These are phyloP conservation scores for Artemisia princeps DNA, from an alignment of 140 eudicot genomes.

Conservation along the genomic window DNA sequence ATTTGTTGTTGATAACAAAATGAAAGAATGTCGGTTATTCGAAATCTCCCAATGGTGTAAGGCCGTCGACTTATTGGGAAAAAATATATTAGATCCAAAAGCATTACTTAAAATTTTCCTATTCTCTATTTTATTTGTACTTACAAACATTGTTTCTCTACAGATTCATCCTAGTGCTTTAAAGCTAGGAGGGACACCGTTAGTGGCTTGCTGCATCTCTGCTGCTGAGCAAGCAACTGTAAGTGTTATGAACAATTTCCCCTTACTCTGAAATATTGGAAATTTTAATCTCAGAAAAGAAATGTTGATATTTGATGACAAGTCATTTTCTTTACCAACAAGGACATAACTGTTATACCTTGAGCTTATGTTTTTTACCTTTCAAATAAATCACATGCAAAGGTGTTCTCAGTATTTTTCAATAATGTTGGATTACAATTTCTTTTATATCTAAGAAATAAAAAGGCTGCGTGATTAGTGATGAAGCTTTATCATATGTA, in stretches of 20 bases:
- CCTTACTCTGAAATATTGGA: neutral
- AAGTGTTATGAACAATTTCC: conserved; percentile 32
- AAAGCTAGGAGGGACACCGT: conserved; percentile 77
- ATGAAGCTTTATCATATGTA: neutral
- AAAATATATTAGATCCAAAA: neutral
- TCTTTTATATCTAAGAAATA: neutral
- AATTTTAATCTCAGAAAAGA: too few relatives aligned
- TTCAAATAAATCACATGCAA: too few relatives aligned
- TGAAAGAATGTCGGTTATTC: neutral
- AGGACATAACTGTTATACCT: too few relatives aligned
- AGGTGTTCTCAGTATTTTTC: neutral
- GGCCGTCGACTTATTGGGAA: too few relatives aligned
- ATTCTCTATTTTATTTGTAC: neutral
- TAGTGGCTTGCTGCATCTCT: conserved; percentile 82
- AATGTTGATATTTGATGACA: too few relatives aligned
- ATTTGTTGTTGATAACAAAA: neutral
- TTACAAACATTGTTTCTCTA: conserved; percentile 8
- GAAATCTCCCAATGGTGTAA: too few relatives aligned
- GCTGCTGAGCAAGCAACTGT: conserved; percentile 91
- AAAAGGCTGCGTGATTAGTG: conserved; percentile 1
- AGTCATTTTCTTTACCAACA: too few relatives aligned
- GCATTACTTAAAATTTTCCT: neutral
- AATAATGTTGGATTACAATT: neutral
- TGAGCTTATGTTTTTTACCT: too few relatives aligned
- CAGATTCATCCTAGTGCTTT: conserved; percentile 97